Base-by-base conservation (phyloP, 2,329 filamentous ascomycete genomes). In the Ilyonectria sp. region DNA sequence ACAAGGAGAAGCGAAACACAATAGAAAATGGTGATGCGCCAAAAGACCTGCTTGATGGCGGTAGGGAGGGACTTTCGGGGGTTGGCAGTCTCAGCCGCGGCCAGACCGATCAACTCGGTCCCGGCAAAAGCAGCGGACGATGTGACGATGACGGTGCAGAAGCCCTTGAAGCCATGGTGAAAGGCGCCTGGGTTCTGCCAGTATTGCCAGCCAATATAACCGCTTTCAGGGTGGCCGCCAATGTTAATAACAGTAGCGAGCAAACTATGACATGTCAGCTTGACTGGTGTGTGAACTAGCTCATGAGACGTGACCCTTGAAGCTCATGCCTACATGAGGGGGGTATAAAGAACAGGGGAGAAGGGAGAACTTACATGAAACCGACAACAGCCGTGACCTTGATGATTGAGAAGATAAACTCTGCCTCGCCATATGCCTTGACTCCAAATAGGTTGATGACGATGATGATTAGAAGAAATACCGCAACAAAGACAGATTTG, bases 31-130 rank as follows among this genome's bases (percentile, higher is more conserved):
- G 90, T 89, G 76, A 97, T 97, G 72, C 95, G 91, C 94, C 94
- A 97, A 80, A 97, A 97, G 21, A 97, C 94, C 78, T 97, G 94
- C 81, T 97, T 97, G 74, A 96, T 91, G 10, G 95, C 95, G 0
- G 90, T 94, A 0, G 95, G 95, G 0, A 98, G 86, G 1, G 92
- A 93, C 77, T 95, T 93, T 63, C 92, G 40, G 15, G 40, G 40
- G 6, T 43, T 43, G 40, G 40, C 40, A 17, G 40, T 43, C 40
- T 43, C 40, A 87, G 92, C 93, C 0, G 92, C 92, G 1, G 92
- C 92, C 8, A 94, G 86, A 57, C 92, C 92, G 47, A 94, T 91
- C 15, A 93, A 85, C 78, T 94, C 92, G 1, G 92, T 94, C 7
- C 92, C 92, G 1, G 91, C 89, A 72, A 94, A 94, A 65, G 92